A percentile compares a stretch with the other conserved stretches of the same genome.
These are phyloP conservation scores for Crithidia bombi DNA, from an alignment of 208 protist species.

Conservation along the genomic window DNA sequence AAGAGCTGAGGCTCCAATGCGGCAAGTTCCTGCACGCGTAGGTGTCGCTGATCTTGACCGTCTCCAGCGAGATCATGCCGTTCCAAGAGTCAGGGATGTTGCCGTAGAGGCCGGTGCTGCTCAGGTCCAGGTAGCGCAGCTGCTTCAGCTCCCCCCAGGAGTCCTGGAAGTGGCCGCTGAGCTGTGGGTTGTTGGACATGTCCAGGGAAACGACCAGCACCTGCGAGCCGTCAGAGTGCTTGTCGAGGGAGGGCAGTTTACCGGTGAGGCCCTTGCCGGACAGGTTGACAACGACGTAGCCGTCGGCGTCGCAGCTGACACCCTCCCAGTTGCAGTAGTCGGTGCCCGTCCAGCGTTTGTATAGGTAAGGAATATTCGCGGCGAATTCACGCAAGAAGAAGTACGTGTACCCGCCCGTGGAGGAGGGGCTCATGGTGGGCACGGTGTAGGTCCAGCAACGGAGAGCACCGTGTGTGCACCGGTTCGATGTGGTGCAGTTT, in stretches of 20 bases:
- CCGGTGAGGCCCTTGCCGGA: slow-evolving; percentile 12
- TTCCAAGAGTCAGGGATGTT: slow-evolving; percentile 25
- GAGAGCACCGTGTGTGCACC: background rate
- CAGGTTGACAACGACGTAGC: slow-evolving; percentile 21
- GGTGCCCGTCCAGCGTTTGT: slow-evolving; percentile 15
- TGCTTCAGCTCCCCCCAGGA: slow-evolving; percentile 14
- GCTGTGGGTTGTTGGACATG: slow-evolving; percentile 24
- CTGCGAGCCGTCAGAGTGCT: background rate
- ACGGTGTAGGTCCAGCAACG: background rate
- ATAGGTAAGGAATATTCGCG: too few species aligned
- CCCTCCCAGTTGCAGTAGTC: slow-evolving; percentile 30
- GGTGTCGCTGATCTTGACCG: slow-evolving; percentile 2
- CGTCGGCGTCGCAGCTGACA: background rate
- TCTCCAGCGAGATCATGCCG: slow-evolving; percentile 18
- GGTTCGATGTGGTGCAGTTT: slow-evolving; percentile 1
- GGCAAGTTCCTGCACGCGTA: slow-evolving; percentile 18
- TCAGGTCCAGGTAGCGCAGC: slow-evolving; percentile 24
- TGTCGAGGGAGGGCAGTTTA: background rate
- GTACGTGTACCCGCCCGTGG: too few species aligned
- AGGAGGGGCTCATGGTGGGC: background rate
- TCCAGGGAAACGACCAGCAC: slow-evolving; percentile 18
- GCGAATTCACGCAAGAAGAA: too few species aligned
- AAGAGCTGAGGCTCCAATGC: slow-evolving; percentile 7
- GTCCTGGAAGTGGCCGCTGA: slow-evolving; percentile 8
- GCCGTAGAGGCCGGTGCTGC: slow-evolving; percentile 22